phyloP scores from a whole-genome alignment of 768 basidiomycete genomes.

The Termitomyces sp. region DNA sequence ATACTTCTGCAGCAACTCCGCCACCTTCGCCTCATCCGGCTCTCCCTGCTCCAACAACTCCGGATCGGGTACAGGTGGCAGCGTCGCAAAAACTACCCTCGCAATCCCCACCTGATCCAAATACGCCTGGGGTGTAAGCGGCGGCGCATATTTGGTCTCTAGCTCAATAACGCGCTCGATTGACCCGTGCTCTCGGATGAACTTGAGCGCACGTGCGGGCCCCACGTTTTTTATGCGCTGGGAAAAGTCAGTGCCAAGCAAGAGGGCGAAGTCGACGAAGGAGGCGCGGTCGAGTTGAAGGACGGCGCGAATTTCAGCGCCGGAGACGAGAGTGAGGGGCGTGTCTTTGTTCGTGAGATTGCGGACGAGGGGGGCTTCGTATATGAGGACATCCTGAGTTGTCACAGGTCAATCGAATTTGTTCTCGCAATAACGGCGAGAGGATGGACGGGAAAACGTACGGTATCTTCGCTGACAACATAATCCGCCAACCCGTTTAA shows the following conservation, averaged over 20 bases:
- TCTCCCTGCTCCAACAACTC: slow-evolving; percentile 26
- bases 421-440: not conserved
- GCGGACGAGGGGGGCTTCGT: slow-evolving; percentile 77
- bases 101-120: slow-evolving; percentile 59
- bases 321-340: slow-evolving; percentile 62
- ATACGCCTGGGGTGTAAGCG: slow-evolving; percentile 45
- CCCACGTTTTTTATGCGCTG: slow-evolving; percentile 81
- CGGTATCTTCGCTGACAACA: slow-evolving; percentile 89
- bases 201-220: slow-evolving; percentile 68
- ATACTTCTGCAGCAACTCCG: slow-evolving; percentile 43
- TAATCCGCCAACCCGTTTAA: slow-evolving; percentile 73
- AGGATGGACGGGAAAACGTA: slow-evolving; percentile 23
- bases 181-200: slow-evolving; percentile 62
- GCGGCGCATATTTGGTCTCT: slow-evolving; percentile 46
- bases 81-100: slow-evolving; percentile 54
- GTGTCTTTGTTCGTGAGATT: slow-evolving; percentile 58
- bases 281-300: slow-evolving; percentile 50
- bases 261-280: slow-evolving; percentile 80
- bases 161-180: slow-evolving; percentile 65
- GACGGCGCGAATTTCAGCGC: slow-evolving; percentile 49
- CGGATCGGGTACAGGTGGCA: slow-evolving; percentile 56
- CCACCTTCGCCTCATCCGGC: slow-evolving; percentile 36
- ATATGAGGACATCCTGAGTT: slow-evolving; percentile 70
- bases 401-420: not conserved
- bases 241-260: slow-evolving; percentile 90